Conservation (phyloP, 2,329 filamentous ascomycete species). For the Gremmenia infestans region DNA sequence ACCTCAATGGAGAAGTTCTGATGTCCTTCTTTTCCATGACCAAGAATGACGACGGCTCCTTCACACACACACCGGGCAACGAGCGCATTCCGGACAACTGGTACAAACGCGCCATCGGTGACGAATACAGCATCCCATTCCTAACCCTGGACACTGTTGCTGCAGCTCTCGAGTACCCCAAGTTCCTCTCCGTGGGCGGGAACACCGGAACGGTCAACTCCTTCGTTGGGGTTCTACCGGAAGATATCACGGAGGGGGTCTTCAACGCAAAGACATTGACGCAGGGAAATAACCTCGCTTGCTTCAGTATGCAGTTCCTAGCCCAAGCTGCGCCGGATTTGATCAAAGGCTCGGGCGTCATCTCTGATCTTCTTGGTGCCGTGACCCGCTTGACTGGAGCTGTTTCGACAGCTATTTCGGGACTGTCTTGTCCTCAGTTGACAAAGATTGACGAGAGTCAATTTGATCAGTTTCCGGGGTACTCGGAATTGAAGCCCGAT, state of each 20-base stretch:
- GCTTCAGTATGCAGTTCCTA: conserved; percentile 37
- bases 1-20: conserved; percentile 33
- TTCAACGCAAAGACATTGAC: conserved; percentile 38
- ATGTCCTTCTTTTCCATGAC: conserved; percentile 30
- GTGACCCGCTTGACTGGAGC: not conserved
- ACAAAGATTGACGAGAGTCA: not conserved
- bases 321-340: conserved; percentile 2
- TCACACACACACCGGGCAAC: conserved; percentile 7
- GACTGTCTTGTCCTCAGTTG: conserved; percentile 1
- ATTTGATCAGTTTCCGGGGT: not conserved
- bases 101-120: conserved; percentile 24
- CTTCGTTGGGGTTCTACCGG: conserved; percentile 42
- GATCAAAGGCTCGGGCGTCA: not conserved
- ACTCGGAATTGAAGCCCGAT: not conserved
- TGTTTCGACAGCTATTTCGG: not conserved
- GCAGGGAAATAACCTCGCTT: conserved; percentile 43
- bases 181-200: conserved; percentile 38
- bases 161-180: conserved; percentile 30
- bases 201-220: conserved; percentile 47
- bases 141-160: conserved; percentile 36
- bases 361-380: not conserved
- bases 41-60: conserved; percentile 17
- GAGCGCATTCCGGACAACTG: conserved; percentile 25
- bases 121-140: conserved; percentile 37
- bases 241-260: conserved; percentile 35